phyloP scores from a whole-genome alignment of 768 basidiomycete genomes.

The Cystobasidium tubakii region DNA sequence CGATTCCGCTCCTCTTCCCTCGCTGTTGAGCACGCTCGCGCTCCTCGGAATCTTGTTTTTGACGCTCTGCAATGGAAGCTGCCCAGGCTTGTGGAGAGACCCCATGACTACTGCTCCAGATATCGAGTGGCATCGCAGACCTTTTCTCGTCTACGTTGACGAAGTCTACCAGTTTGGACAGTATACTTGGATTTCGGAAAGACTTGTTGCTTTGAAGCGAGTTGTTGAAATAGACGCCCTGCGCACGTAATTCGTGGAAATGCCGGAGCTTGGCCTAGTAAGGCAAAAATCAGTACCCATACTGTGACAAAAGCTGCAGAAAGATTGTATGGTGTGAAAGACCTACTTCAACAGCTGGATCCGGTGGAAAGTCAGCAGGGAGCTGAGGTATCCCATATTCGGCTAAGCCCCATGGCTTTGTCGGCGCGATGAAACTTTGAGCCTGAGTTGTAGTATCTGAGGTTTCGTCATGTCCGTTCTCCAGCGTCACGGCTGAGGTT shows the following conservation, averaged over 20 bases:
- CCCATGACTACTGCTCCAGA: conserved; percentile 55
- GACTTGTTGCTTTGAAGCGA: conserved; percentile 85
- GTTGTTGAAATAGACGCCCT: conserved; percentile 88
- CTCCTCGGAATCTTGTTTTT: conserved; percentile 33
- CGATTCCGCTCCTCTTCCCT: conserved; percentile 31
- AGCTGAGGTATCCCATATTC: conserved; percentile 29
- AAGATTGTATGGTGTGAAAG: background rate
- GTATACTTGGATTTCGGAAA: conserved; percentile 95
- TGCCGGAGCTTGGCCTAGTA: conserved; percentile 60
- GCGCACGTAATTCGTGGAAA: conserved; percentile 66
- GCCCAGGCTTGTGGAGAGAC: conserved; percentile 20
- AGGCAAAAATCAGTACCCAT: background rate
- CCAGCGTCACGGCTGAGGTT: conserved; percentile 26
- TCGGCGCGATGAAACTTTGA: background rate
- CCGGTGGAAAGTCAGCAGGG: conserved; percentile 5
- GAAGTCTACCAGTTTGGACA: conserved; percentile 88
- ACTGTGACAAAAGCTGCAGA: background rate
- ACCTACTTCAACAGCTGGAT: conserved; percentile 29
- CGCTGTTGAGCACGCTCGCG: conserved; percentile 29
- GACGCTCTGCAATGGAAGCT: conserved; percentile 31
- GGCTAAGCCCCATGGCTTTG: conserved; percentile 33
- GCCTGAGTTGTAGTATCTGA: background rate
- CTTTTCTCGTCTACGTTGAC: conserved; percentile 80
- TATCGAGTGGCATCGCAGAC: conserved; percentile 67
- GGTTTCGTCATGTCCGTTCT: background rate